phyloP scores from a whole-genome alignment of 768 basidiomycete species.

The Pulveroboletus ravenelii region DNA sequence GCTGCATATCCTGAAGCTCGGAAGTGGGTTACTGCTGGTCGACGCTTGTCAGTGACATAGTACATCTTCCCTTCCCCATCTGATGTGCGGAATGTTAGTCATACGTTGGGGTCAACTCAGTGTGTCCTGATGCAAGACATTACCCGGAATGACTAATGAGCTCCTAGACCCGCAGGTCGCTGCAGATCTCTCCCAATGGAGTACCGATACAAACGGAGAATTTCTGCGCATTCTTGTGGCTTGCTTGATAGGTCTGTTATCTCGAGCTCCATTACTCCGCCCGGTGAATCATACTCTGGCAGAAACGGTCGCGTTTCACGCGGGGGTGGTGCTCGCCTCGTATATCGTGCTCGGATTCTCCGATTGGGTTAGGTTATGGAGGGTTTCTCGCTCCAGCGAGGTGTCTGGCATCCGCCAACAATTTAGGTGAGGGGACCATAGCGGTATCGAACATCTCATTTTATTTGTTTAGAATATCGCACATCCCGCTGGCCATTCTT shows the following conservation, averaged over 20 bases:
- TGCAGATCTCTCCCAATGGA: constrained; percentile 45
- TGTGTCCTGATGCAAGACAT: constrained; percentile 25
- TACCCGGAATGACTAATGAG: not conserved
- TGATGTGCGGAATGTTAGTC: constrained; percentile 38
- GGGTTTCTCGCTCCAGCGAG: constrained; percentile 9
- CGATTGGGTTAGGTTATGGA: constrained; percentile 33
- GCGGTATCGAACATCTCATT: not conserved
- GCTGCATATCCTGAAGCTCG: constrained; percentile 56
- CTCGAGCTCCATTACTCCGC: not conserved
- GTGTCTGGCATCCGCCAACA: constrained; percentile 54
- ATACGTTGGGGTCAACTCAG: constrained; percentile 75
- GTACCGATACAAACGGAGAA: constrained; percentile 40
- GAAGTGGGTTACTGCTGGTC: constrained; percentile 51
- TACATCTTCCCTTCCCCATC: not conserved
- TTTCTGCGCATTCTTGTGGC: constrained; percentile 62
- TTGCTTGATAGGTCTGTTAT: constrained; percentile 52
- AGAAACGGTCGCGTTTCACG: constrained; percentile 78
- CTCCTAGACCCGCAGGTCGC: constrained; percentile 38
- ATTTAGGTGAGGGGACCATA: constrained; percentile 44
- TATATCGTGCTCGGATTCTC: constrained; percentile 44
- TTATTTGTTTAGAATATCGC: constrained; percentile 47
- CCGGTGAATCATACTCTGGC: not conserved
- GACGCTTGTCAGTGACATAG: constrained; percentile 61
- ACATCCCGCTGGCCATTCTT: constrained; percentile 73
- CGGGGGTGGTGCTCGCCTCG: constrained; percentile 57